phyloP scores from a whole-genome alignment of 257 asterid species.

The Ajuga chamaepitys region DNA sequence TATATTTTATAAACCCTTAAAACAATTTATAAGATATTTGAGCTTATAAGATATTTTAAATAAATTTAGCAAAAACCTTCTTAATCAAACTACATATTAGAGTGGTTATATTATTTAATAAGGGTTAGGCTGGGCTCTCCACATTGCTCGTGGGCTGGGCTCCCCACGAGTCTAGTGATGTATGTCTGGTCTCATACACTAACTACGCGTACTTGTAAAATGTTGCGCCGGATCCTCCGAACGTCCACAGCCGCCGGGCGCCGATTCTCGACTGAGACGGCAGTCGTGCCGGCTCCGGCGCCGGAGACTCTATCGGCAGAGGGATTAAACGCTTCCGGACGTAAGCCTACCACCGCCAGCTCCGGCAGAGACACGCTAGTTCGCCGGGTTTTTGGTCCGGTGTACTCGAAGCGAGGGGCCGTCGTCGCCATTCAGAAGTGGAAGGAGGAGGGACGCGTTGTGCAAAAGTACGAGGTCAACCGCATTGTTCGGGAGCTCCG shows the following conservation, averaged over 20 bases:
- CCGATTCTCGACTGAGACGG: constrained; percentile 42
- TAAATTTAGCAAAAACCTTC: too few relatives aligned
- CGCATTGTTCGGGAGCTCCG: constrained; percentile 90
- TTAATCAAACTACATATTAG: too few relatives aligned
- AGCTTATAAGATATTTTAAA: too few relatives aligned
- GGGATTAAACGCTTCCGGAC: neutral
- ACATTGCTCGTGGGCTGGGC: constrained; percentile 16
- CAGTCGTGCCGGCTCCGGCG: constrained; percentile 22
- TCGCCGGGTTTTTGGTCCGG: constrained; percentile 59
- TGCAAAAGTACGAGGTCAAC: constrained; percentile 72
- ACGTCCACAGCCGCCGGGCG: constrained; percentile 59
- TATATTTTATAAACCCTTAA: too few relatives aligned
- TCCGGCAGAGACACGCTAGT: constrained; percentile 60
- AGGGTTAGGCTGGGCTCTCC: too few relatives aligned
- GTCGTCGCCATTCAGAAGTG: constrained; percentile 63
- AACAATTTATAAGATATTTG: too few relatives aligned
- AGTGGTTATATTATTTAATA: too few relatives aligned
- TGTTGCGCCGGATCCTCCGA: constrained; percentile 32
- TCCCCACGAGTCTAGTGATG: neutral
- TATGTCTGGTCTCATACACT: neutral
- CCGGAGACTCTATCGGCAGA: constrained; percentile 14
- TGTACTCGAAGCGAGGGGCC: constrained; percentile 73
- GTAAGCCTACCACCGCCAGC: constrained; percentile 1
- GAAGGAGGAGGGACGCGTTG: constrained; percentile 78
- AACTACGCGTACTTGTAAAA: neutral